phyloP scores from a whole-genome alignment of 1,139 yeast species.

The Pichia sp. region DNA sequence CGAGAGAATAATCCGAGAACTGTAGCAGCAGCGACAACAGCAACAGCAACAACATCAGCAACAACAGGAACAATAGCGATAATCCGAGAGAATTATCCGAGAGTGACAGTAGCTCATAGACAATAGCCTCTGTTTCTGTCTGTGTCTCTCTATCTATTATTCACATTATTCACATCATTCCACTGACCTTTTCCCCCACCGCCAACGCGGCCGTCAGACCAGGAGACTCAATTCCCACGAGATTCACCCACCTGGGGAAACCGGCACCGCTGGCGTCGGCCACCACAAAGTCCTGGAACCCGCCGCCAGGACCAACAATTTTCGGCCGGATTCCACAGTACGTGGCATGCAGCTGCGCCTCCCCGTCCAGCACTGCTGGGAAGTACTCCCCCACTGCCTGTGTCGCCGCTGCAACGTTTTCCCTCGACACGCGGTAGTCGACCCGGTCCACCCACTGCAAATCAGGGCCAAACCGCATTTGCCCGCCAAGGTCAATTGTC shows the following conservation, averaged over 20 bases:
- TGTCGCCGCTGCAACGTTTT: constrained; percentile 47
- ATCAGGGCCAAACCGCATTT: constrained; percentile 82
- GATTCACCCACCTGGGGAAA: constrained; percentile 58
- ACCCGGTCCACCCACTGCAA: constrained; percentile 64
- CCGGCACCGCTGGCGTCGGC: constrained; percentile 46
- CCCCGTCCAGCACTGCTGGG: constrained; percentile 42
- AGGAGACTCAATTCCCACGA: constrained; percentile 84
- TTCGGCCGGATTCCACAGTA: constrained; percentile 86
- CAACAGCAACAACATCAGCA: no score
- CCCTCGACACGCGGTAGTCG: constrained; percentile 20
- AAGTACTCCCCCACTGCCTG: constrained; percentile 57
- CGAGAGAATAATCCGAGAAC: no score
- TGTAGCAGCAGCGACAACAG: no score
- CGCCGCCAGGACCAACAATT: constrained; percentile 39
- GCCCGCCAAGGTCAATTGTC: constrained; percentile 78
- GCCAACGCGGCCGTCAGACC: constrained; percentile 81
- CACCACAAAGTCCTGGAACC: constrained; percentile 69
- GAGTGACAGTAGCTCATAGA: no score
- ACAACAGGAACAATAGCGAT: no score
- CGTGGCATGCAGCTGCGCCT: constrained; percentile 54
- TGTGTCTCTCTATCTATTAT: no score
- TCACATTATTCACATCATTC: neutral
- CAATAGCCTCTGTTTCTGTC: no score
- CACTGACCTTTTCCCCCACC: constrained; percentile 35
- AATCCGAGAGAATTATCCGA: no score